phyloP scores from a whole-genome alignment of 2,329 filamentous ascomycete genomes.

The Arthrobotrys sinensis region DNA sequence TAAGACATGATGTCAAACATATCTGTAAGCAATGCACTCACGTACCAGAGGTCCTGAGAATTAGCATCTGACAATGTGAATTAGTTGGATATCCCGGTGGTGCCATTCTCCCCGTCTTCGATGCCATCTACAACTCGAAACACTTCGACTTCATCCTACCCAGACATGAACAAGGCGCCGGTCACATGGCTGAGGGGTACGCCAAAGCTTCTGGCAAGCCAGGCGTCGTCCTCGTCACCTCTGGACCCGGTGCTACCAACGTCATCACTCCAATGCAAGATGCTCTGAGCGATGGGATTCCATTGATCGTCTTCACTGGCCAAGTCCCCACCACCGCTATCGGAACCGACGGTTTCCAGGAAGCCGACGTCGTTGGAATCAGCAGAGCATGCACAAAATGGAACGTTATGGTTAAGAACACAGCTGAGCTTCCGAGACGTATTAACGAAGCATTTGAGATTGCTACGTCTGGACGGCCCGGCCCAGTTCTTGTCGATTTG shows the following conservation, averaged over 20 bases:
- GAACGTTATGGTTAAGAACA: slow-evolving; percentile 98
- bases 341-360: slow-evolving; percentile 96
- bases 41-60: neutral
- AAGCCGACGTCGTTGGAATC: slow-evolving; percentile 94
- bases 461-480: slow-evolving; percentile 91
- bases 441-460: slow-evolving; percentile 99
- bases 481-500: slow-evolving; percentile 93
- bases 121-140: slow-evolving; percentile 98
- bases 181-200: slow-evolving; percentile 98
- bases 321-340: slow-evolving; percentile 93
- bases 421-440: slow-evolving; percentile 89
- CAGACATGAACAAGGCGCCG: slow-evolving; percentile 95
- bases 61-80: slow-evolving; percentile 19
- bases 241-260: slow-evolving; percentile 95
- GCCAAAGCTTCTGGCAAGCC: slow-evolving; percentile 93
- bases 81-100: slow-evolving; percentile 91
- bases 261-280: slow-evolving; percentile 97
- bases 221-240: slow-evolving; percentile 96
- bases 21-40: slow-evolving; percentile 80
- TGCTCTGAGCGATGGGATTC: slow-evolving; percentile 93
- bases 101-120: slow-evolving; percentile 96
- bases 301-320: slow-evolving; percentile 94
- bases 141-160: slow-evolving; percentile 97
- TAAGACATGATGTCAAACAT: slow-evolving; percentile 90
- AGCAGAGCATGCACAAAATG: slow-evolving; percentile 97